Evolutionary conservation across 2,329 filamentous ascomycete species (phyloP), one percentile per base, ranked within the genome.

Genomic region (Colletotrichum endophyticum): DNA sequence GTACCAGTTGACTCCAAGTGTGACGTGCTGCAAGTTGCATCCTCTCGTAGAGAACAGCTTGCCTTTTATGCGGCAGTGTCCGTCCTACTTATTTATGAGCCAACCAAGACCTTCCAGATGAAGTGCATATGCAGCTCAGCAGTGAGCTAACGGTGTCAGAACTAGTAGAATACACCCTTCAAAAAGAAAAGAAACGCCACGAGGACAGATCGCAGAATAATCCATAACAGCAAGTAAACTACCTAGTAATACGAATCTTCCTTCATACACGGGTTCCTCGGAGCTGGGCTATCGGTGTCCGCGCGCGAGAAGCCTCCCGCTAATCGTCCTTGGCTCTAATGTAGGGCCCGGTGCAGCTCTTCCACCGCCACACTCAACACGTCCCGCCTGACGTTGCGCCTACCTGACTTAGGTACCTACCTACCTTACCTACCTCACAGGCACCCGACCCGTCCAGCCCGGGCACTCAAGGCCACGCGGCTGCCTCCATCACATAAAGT

Each of bases 391-490:
- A 57, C 63, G 30, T 39, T 32, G 27, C 28, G 30, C 59, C 27
- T 25, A 53, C 11, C 11, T 13, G n/a, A 25, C 19, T n/a, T 53
- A 53, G n/a, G 44, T 13, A 22, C n/a, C 44, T 36, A 36, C 34
- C 34, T 19, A 16, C 34, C 34, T 36, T 36, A 36, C 34, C 34
- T 49, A 49, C 19, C 62, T 56, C n/a, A 57, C 56, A 73, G 27
- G 28, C 34, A 30, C 28, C 19, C 59, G 59, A 30, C 30, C 34
- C 59, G 69, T 73, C 64, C 64, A 76, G 70, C 57, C 22, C 12
- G 44, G n/a, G 44, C 56, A 72, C 68, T 64, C 39, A 36, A 73
- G 76, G 76, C 73, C 76, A 76, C 73, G 76, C 73, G 73, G 76
- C 76, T 44, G 72, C 62, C 68, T 72, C 36, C 72, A 62, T 66